phyloP scores from a whole-genome alignment of 345 rosid genomes.

The Barbarea vulgaris region DNA sequence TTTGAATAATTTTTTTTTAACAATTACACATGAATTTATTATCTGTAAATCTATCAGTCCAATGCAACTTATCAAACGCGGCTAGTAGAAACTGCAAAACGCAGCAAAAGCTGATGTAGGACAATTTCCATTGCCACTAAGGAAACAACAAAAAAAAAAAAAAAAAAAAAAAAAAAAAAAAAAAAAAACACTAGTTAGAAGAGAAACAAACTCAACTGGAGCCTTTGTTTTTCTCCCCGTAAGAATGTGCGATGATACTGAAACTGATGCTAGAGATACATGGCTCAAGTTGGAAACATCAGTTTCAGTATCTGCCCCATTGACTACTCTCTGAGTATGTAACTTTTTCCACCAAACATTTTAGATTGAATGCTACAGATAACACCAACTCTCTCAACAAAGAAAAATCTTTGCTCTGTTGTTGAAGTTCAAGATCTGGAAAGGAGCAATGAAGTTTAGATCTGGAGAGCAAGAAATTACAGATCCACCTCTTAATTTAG shows the following conservation, averaged over 20 bases:
- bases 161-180: no score
- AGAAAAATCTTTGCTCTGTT: slow-evolving; percentile 1
- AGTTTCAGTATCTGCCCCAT: no score
- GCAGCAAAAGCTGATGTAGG: not conserved
- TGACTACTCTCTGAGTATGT: slow-evolving; percentile 29
- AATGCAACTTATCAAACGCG: not conserved
- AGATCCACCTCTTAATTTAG: no score
- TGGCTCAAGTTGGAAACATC: no score
- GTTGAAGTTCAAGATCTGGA: slow-evolving; percentile 27
- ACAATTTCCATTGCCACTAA: not conserved
- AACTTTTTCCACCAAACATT: slow-evolving; percentile 28
- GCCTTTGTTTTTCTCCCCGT: no score
- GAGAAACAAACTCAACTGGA: no score
- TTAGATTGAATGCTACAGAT: slow-evolving; percentile 12
- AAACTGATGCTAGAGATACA: not conserved
- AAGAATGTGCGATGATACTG: no score
- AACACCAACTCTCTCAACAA: slow-evolving; percentile 15
- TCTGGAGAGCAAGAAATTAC: no score
- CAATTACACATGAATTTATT: not conserved
- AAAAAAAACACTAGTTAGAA: no score
- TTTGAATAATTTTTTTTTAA: not conserved
- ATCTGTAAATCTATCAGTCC: not conserved
- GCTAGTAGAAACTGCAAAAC: not conserved
- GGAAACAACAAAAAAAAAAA: no score
- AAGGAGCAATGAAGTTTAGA: no score